phyloP scores from a whole-genome alignment of 768 basidiomycete species.

The Tricholoma matsutake region DNA sequence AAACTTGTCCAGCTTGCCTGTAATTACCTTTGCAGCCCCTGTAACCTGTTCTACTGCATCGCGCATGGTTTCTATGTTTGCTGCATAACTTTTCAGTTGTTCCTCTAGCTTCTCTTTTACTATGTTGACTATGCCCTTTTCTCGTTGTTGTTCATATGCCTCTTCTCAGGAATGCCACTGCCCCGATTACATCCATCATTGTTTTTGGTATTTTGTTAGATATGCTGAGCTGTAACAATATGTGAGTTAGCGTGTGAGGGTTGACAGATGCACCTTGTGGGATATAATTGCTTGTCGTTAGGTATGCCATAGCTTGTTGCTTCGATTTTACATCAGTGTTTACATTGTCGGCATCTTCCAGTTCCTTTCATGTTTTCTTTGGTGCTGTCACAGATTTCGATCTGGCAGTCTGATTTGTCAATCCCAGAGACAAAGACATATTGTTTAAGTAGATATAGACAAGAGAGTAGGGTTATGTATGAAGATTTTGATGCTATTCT shows the following conservation, averaged over 20 bases:
- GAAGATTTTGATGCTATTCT: background rate
- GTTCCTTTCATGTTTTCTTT: background rate
- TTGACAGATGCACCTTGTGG: too few species aligned
- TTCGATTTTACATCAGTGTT: background rate
- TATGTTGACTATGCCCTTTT: background rate
- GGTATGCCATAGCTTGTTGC: too few species aligned
- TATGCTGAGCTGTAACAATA: too few species aligned
- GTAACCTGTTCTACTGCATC: background rate
- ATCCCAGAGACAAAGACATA: background rate
- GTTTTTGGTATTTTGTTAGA: background rate
- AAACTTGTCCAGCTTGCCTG: background rate
- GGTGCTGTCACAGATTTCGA: background rate
- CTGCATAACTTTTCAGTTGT: background rate
- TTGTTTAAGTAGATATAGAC: background rate
- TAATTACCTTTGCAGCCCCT: background rate
- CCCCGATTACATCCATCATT: background rate
- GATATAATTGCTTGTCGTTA: too few species aligned
- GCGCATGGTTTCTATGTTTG: background rate
- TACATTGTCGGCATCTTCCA: background rate
- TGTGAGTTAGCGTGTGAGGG: too few species aligned
- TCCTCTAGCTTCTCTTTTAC: background rate
- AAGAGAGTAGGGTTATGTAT: background rate
- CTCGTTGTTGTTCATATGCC: background rate
- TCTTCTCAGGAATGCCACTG: background rate
- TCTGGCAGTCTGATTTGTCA: background rate